phyloP scores from a whole-genome alignment of 805 yeast genomes.

The Candida jianshihensis region DNA sequence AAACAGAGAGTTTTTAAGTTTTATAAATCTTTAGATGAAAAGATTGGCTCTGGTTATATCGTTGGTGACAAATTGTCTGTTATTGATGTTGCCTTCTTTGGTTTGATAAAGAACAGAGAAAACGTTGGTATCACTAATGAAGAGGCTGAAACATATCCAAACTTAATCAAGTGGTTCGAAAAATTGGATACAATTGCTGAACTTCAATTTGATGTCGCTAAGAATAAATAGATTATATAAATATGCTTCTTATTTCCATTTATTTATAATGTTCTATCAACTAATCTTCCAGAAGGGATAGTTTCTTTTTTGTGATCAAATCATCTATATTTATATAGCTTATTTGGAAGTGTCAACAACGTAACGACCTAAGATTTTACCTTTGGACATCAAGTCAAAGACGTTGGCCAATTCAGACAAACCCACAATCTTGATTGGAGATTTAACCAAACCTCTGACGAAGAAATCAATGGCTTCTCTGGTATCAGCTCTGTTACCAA shows the following conservation, averaged over 20 bases:
- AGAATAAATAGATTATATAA: background rate
- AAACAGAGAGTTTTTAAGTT: background rate
- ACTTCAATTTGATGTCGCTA: background rate
- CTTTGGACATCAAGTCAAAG: conserved; percentile 73
- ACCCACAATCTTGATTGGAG: conserved; percentile 72
- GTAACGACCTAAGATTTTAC: conserved; percentile 81
- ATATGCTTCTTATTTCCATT: background rate
- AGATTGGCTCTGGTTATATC: background rate
- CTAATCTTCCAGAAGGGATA: too few relatives aligned
- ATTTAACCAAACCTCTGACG: conserved; percentile 60
- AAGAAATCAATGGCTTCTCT: conserved; percentile 75
- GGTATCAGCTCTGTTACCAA: conserved; percentile 85
- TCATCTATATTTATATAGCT: too few relatives aligned
- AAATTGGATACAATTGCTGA: background rate
- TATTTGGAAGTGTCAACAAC: conserved; percentile 73
- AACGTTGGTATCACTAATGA: background rate
- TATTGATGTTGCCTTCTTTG: background rate
- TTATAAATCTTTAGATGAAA: background rate
- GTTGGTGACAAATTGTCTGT: background rate
- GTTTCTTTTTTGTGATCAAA: background rate
- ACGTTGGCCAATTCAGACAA: conserved; percentile 63
- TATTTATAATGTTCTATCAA: background rate
- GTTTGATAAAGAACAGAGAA: background rate
- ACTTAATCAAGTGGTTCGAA: background rate
- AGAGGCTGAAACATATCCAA: background rate